A percentile compares a stretch with the other conserved stretches of the same genome.
Evolutionary conservation across 208 protist species (phyloP).

Genomic region (Wallacemonas collosoma): DNA sequence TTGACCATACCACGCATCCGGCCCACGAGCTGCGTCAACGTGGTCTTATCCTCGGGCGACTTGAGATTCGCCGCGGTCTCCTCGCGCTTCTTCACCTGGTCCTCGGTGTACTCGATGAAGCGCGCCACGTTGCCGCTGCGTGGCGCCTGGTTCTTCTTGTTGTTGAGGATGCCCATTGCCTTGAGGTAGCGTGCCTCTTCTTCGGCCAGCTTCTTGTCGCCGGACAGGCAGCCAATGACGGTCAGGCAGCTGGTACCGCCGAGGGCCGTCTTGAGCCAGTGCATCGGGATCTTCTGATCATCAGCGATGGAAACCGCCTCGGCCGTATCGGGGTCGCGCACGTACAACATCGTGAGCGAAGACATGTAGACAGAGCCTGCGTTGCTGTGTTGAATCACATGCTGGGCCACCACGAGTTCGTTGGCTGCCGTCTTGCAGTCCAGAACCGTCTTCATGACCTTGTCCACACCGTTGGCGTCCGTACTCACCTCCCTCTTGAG

Average conservation of each 20-base stretch:
- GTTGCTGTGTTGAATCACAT: conserved; percentile 35
- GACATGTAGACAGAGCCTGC: conserved; percentile 34
- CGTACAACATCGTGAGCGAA: conserved; percentile 37
- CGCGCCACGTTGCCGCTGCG: conserved; percentile 65
- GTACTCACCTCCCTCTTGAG: conserved; percentile 28
- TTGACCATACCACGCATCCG: conserved; percentile 45
- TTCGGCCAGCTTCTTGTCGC: conserved; percentile 27
- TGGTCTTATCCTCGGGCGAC: conserved; percentile 24
- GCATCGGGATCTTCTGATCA: conserved; percentile 41
- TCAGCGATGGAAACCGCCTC: conserved; percentile 44
- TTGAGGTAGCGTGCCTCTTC: conserved; percentile 38
- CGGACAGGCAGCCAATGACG: conserved; percentile 33
- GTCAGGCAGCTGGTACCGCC: conserved; percentile 45
- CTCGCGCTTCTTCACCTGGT: conserved; percentile 34
- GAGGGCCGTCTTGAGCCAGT: conserved; percentile 46
- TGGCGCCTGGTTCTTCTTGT: conserved; percentile 39
- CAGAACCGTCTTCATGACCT: conserved; percentile 29
- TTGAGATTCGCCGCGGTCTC: conserved; percentile 25
- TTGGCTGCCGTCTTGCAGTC: conserved; percentile 24
- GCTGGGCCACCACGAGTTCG: conserved; percentile 47
- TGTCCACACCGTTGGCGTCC: conserved; percentile 28
- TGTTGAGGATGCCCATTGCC: conserved; percentile 28
- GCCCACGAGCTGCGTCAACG: conserved; percentile 25
- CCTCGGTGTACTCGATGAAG: conserved; percentile 59
- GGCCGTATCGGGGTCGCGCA: conserved; percentile 32